Base-by-base conservation (phyloP, 176 grass and related monocot species). In the Zizania latifolia region DNA sequence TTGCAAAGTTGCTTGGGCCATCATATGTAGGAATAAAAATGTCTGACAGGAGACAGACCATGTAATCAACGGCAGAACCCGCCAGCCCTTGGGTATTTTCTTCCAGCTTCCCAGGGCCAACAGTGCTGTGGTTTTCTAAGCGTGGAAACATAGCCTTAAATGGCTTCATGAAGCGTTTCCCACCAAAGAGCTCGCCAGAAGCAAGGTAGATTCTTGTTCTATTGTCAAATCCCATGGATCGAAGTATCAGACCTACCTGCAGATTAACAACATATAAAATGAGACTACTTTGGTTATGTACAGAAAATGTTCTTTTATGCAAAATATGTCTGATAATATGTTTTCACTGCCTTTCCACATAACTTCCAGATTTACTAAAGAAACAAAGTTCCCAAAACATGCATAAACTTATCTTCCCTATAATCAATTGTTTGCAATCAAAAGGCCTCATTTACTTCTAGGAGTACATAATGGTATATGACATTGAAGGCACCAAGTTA, bases 21-120 rank as follows among this genome's bases (percentile, higher is more conserved):
- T 94, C 91, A 55, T 99, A 99, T n/a, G 95, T 94, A 3, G 95
- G 91, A 13, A 99, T 76, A 71, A 99, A 99, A 83, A 99, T 94
- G 75, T 99, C 95, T 2, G 95, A 99, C 21, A 94, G 68, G 40
- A 99, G 89, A 58, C 95, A 99, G 46, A 99, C 95, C 95, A 99
- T 99, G 82, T 94, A 99, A 76, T 99, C 95, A 69, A 99, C 82
- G 46, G 95, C 95, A 1, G 95, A 92, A 38, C 95, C 92, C 0
- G 73, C 91, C 12, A 99, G 86, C 40, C 92, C 95, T 78, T 56
- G 70, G 23, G 83, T 80, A 82, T 86, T 86, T 60, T 90, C 93
- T 86, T 93, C 90, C 58, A 94, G 86, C 57, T 92, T 87, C 74
- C 84, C 86, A 65, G 86, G 85, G 44, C 84, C 95, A 53, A 92